phyloP scores from a whole-genome alignment of 129 eudicot genomes.

The Centaurea solstitialis region DNA sequence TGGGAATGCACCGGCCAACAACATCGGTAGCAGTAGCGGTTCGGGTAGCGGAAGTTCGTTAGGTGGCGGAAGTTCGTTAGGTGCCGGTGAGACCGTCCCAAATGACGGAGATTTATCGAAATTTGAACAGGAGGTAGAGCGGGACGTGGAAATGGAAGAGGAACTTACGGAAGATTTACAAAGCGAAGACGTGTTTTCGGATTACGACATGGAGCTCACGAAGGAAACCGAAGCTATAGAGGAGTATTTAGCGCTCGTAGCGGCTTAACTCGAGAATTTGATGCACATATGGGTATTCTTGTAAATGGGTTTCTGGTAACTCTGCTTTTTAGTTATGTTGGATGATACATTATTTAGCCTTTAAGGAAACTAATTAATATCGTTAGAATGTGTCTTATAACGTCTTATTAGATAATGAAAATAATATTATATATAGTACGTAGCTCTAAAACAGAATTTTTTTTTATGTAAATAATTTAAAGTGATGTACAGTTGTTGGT shows the following conservation, averaged over 20 bases:
- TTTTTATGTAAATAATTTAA: no score
- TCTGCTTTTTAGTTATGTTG: slow-evolving; percentile 10
- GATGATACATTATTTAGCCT: background rate
- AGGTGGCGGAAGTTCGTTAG: slow-evolving; percentile 26
- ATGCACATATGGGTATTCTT: slow-evolving; percentile 15
- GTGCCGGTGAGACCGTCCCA: slow-evolving; percentile 14
- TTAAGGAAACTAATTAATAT: background rate
- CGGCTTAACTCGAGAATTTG: background rate
- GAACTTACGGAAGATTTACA: slow-evolving; percentile 64
- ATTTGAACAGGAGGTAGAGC: slow-evolving; percentile 27
- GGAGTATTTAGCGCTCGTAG: slow-evolving; percentile 63
- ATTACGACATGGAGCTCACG: slow-evolving; percentile 82
- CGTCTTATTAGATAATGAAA: no score
- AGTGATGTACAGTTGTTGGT: no score
- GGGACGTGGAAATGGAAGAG: slow-evolving; percentile 89
- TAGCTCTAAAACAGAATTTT: no score
- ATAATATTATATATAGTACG: no score
- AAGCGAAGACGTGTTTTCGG: slow-evolving; percentile 65
- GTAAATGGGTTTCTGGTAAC: slow-evolving; percentile 7
- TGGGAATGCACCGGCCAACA: slow-evolving; percentile 11
- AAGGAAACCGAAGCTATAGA: slow-evolving; percentile 87
- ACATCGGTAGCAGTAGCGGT: slow-evolving; percentile 22
- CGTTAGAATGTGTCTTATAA: background rate
- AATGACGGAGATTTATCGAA: slow-evolving; percentile 28
- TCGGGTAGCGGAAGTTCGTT: slow-evolving; percentile 27